These are phyloP conservation scores for Lasiodiplodia sp. DNA, from an alignment of 2,329 filamentous ascomycete genomes.

Conservation along the genomic window DNA sequence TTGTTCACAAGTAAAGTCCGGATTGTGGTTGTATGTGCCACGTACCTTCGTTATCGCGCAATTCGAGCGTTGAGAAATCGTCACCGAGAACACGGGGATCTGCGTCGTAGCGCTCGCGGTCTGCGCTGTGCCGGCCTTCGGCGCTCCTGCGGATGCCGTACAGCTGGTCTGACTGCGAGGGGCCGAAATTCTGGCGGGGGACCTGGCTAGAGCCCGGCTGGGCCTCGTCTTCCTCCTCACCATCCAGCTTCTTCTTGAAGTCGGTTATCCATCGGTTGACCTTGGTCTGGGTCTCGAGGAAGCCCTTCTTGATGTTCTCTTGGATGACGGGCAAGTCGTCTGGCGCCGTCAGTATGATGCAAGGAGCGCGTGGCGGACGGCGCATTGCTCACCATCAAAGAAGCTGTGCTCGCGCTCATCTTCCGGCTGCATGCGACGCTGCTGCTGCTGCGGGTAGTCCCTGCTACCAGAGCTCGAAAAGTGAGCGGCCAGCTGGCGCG, in stretches of 20 bases:
- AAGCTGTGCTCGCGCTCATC: constrained; percentile 80
- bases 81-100: constrained; percentile 90
- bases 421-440: constrained; percentile 56
- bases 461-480: constrained; percentile 62
- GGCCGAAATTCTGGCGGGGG: constrained; percentile 48
- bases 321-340: constrained; percentile 93
- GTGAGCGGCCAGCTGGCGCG: constrained; percentile 90
- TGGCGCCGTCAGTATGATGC: constrained; percentile 37
- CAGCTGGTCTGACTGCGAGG: constrained; percentile 48
- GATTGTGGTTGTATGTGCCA: background rate
- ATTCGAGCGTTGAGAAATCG: constrained; percentile 76
- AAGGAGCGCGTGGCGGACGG: background rate
- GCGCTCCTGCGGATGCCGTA: constrained; percentile 48
- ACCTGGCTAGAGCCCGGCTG: constrained; percentile 55
- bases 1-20: background rate
- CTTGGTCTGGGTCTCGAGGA: constrained; percentile 89
- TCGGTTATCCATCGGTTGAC: constrained; percentile 93
- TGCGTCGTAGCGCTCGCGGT: constrained; percentile 92
- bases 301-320: constrained; percentile 93
- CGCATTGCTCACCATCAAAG: constrained; percentile 69
- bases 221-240: constrained; percentile 75
- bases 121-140: constrained; percentile 70
- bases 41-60: constrained; percentile 67
- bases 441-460: constrained; percentile 37
- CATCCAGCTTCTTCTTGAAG: constrained; percentile 92